Evolutionary conservation across 2,329 filamentous ascomycete genomes (phyloP).

Genomic region (Beauveria rudraprayagi): DNA sequence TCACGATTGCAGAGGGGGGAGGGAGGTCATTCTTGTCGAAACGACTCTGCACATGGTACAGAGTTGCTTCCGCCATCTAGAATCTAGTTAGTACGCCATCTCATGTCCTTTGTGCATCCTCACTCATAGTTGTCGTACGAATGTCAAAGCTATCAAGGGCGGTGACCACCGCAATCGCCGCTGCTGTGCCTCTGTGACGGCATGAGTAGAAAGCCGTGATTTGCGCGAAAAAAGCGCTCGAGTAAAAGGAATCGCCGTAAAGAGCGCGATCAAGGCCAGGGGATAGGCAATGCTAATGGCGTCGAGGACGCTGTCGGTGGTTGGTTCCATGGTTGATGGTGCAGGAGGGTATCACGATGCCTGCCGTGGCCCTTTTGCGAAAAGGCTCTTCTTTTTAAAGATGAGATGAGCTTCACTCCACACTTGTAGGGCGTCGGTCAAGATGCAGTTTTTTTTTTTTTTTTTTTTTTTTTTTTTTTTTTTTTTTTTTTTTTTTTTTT

Average conservation of each 20-base stretch:
- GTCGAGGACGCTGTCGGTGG: not conserved
- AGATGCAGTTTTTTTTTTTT: too few species aligned
- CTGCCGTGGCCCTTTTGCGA: too few species aligned
- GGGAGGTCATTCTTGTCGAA: not conserved
- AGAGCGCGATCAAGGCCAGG: not conserved
- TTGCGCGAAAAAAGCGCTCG: not conserved
- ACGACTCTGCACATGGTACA: slow-evolving; percentile 2
- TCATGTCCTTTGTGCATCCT: too few species aligned
- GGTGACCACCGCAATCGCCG: not conserved
- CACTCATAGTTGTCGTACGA: too few species aligned
- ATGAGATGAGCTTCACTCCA: not conserved
- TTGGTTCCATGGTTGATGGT: not conserved
- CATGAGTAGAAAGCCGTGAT: not conserved
- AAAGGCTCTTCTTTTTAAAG: too few species aligned
- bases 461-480: too few species aligned
- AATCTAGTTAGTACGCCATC: not conserved
- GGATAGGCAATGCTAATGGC: not conserved
- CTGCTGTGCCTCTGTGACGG: not conserved
- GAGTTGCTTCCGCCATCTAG: not conserved
- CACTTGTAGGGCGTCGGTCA: not conserved
- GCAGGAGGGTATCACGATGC: not conserved
- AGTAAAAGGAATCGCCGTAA: not conserved
- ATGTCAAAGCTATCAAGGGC: not conserved
- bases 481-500: too few species aligned
- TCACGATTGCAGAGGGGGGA: not conserved